A percentile compares a stretch with the other conserved stretches of the same genome.
These are phyloP conservation scores for Annulohypoxylon moriforme DNA, from an alignment of 495 filamentous ascomycete genomes.

Conservation along the genomic window DNA sequence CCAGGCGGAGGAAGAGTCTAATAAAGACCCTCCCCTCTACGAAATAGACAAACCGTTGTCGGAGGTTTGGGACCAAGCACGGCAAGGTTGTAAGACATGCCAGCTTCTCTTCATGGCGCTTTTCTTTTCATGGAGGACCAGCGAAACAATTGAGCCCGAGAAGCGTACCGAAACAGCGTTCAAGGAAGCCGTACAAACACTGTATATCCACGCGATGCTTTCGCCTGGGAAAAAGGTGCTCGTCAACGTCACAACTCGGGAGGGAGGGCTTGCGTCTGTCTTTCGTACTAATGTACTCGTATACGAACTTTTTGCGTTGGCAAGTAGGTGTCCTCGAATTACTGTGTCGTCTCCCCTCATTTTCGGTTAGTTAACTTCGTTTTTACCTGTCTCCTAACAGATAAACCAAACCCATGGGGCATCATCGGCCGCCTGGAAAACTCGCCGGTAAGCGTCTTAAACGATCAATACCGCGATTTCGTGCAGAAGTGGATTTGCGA, in stretches of 20 bases:
- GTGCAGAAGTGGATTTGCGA: neutral
- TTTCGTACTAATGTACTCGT: neutral
- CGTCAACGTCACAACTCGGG: neutral
- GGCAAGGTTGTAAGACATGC: slow-evolving; percentile 1
- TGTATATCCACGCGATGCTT: neutral
- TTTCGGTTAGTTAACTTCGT: slow-evolving; percentile 5
- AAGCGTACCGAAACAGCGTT: neutral
- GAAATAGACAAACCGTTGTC: slow-evolving; percentile 7
- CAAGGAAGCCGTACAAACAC: neutral
- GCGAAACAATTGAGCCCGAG: neutral
- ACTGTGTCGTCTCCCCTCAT: neutral
- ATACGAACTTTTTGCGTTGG: neutral
- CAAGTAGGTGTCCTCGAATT: slow-evolving; percentile 1
- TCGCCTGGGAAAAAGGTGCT: slow-evolving; percentile 7
- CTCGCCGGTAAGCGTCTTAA: slow-evolving; percentile 6
- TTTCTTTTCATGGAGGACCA: neutral
- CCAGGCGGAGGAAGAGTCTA: neutral
- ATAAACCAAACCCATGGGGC: slow-evolving; percentile 4
- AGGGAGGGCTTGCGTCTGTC: neutral
- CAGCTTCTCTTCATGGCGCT: neutral
- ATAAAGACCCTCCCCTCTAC: neutral
- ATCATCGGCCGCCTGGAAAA: slow-evolving; percentile 2
- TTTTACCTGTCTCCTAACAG: neutral
- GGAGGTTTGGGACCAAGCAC: neutral
- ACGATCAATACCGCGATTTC: slow-evolving; percentile 2